Conservation (phyloP, 129 eudicot genomes). For the Helichrysum umbraculigerum region DNA sequence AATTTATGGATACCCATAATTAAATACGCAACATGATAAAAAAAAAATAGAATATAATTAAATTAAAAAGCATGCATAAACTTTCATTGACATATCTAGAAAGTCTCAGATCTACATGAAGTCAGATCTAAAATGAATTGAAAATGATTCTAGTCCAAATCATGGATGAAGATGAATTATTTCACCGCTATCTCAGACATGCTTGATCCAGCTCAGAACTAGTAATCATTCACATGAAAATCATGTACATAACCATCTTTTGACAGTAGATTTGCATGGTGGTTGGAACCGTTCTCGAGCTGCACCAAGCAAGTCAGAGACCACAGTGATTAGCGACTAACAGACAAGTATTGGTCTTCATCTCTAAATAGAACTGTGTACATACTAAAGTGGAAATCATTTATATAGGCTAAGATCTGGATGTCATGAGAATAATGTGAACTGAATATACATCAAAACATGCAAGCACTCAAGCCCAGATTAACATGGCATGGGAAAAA, state of each 20-base stretch:
- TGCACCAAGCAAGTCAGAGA: slow-evolving; percentile 74
- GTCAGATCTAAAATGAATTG: not conserved
- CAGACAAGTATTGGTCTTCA: not conserved
- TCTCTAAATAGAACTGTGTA: slow-evolving; percentile 5
- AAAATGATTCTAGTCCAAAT: slow-evolving; percentile 16
- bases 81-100: not conserved
- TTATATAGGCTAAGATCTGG: slow-evolving; percentile 12
- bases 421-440: slow-evolving; percentile 25
- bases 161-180: not conserved
- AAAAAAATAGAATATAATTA: not conserved
- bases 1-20: no score
- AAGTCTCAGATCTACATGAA: not conserved
- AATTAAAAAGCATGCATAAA: not conserved
- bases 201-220: slow-evolving; percentile 27
- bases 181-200: slow-evolving; percentile 25
- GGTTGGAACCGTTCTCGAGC: slow-evolving; percentile 59
- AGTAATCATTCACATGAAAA: slow-evolving; percentile 17
- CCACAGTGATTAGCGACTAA: slow-evolving; percentile 36
- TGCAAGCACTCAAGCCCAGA: not conserved
- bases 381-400: not conserved
- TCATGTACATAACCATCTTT: not conserved
- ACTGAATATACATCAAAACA: not conserved
- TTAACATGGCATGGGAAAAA: slow-evolving; percentile 12
- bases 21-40: not conserved
- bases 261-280: not conserved